Conservation (phyloP, 495 filamentous ascomycete species). For the Tuber umbilicatum region DNA sequence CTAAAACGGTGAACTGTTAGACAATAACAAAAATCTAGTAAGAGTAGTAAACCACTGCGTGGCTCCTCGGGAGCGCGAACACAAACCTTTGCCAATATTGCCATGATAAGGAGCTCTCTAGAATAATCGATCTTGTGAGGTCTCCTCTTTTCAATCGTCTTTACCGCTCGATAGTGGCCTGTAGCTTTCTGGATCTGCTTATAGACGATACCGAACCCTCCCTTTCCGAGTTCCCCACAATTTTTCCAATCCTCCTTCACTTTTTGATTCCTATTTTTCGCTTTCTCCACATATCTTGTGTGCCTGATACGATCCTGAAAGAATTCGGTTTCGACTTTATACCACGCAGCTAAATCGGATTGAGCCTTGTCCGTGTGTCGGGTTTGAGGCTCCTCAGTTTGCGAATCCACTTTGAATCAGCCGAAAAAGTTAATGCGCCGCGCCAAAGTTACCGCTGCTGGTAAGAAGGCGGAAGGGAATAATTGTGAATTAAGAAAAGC, state of each 20-base stretch:
- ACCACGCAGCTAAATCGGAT: background rate
- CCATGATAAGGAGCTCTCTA: background rate
- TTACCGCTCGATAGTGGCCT: background rate
- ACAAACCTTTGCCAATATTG: background rate
- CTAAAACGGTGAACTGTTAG: background rate
- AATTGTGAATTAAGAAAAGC: background rate
- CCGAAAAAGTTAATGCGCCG: background rate
- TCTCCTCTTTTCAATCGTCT: background rate
- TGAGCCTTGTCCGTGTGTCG: too few relatives aligned
- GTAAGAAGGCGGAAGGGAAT: background rate
- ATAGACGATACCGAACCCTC: background rate
- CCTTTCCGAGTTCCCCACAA: background rate
- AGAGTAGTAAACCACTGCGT: too few relatives aligned
- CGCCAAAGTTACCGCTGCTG: too few relatives aligned
- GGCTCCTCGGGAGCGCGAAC: background rate
- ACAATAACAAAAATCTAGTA: background rate
- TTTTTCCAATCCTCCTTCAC: background rate
- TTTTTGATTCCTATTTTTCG: background rate
- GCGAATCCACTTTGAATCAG: background rate
- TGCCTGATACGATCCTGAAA: background rate
- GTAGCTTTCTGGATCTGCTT: background rate
- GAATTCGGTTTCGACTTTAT: background rate
- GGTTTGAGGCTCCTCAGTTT: background rate
- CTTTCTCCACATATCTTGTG: background rate
- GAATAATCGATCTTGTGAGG: background rate